Base-by-base conservation (phyloP, 2,329 filamentous ascomycete genomes). In the Cordyceps pruinosa region DNA sequence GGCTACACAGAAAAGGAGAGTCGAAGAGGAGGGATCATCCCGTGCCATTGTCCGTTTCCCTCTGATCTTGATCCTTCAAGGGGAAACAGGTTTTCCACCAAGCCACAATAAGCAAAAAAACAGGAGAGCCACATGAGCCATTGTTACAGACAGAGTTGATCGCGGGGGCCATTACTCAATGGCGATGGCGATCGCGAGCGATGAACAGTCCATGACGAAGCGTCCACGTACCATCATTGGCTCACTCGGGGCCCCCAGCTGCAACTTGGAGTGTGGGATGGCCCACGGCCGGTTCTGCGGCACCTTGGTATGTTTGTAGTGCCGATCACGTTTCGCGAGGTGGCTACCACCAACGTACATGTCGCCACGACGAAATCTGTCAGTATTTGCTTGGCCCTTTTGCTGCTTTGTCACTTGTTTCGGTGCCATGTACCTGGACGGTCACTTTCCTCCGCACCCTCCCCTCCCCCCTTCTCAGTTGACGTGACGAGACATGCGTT, bases 121-220 rank as follows among this genome's bases (percentile, higher is more conserved):
- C 8, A 32, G 12, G n/a, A 30, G 21, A 32, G 4, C 21, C 15
- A 3, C 12, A 4, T n/a, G 8, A 30, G 9, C 47, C 19, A 26
- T 50, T 50, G 47, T 50, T 19, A 25, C 47, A 50, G 23, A 50
- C n/a, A 5, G 23, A 26, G 23, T 12, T 17, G 34, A 50, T 50
- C 34, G 47, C 15, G 34, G 47, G 32, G 34, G 21, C 15, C 23
- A 37, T 7, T 49, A 37, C 46, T 28, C 34, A n/a, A 37, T 50
- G 23, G 32, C 17, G 47, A 39, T 10, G 47, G 39, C 17, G 47
- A 50, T 50, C 47, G 34, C 34, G 47, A 50, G 34, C 47, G 47
- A 50, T 50, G 47, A 17, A 17, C 47, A 28, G 32, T 50, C 34
- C 47, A 50, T 50, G 47, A 50, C 47, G 47, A 50, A 50, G 32